Evolutionary conservation across 768 basidiomycete genomes (phyloP).

Genomic region (Phlebiopsis gigantea): DNA sequence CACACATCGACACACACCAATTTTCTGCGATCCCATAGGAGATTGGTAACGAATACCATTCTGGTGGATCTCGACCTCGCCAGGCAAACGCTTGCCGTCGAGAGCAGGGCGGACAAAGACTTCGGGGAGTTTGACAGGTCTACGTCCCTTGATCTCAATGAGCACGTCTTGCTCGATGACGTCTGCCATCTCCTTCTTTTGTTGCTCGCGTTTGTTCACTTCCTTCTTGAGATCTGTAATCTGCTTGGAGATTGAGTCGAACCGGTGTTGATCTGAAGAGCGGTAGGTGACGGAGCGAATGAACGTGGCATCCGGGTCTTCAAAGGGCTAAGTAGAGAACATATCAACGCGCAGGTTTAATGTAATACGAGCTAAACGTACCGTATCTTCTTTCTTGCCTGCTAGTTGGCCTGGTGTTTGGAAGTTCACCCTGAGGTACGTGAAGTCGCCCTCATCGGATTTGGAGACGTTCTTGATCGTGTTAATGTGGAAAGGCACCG

Average conservation of each 20-base stretch:
- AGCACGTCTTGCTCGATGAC: conserved; percentile 93
- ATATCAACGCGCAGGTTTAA: neutral
- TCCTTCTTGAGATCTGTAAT: conserved; percentile 96
- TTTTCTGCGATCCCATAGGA: conserved; percentile 81
- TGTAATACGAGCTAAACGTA: conserved; percentile 70
- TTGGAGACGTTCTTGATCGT: conserved; percentile 98
- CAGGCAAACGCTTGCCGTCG: conserved; percentile 91
- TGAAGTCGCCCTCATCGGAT: conserved; percentile 93
- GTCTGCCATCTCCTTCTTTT: conserved; percentile 98
- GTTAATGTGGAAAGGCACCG: conserved; percentile 97
- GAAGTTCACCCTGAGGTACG: conserved; percentile 94
- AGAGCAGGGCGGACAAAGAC: conserved; percentile 91
- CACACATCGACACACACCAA: conserved; percentile 45
- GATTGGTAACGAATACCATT: conserved; percentile 94
- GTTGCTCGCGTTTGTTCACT: conserved; percentile 94
- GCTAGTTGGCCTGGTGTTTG: conserved; percentile 97
- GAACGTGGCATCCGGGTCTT: conserved; percentile 94
- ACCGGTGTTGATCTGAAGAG: conserved; percentile 82
- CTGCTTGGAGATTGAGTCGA: conserved; percentile 83
- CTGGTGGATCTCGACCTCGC: conserved; percentile 98
- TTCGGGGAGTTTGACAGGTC: conserved; percentile 83
- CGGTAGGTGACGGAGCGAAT: conserved; percentile 94
- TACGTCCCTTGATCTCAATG: conserved; percentile 81
- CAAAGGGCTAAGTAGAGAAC: conserved; percentile 64
- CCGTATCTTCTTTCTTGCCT: conserved; percentile 98